These are phyloP conservation scores for Pichiaceae sp. DNA, from an alignment of 1,139 yeast species.

Conservation along the genomic window DNA sequence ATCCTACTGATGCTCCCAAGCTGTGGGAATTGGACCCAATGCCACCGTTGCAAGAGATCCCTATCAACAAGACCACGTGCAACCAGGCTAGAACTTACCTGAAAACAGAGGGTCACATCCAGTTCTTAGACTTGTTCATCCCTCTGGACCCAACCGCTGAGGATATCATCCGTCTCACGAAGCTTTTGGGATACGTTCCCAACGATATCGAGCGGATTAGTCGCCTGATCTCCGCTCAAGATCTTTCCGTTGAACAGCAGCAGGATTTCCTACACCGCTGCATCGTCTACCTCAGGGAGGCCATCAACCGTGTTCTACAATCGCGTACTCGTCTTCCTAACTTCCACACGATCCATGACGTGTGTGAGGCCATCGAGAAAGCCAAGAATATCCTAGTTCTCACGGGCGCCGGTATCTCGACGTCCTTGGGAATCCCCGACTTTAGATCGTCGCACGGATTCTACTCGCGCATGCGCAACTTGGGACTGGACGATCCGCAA, in stretches of 20 bases:
- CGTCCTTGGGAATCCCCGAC: slow-evolving; percentile 90
- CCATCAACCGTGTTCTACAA: slow-evolving; percentile 50
- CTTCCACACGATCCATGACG: slow-evolving; percentile 54
- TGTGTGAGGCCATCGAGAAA: slow-evolving; percentile 40
- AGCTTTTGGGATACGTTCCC: slow-evolving; percentile 46
- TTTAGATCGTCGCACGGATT: slow-evolving; percentile 88
- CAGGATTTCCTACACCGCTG: slow-evolving; percentile 38
- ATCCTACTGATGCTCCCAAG: slow-evolving; percentile 5
- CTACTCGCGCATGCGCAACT: slow-evolving; percentile 58
- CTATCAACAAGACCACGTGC: slow-evolving; percentile 30
- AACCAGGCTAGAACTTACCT: slow-evolving; percentile 48
- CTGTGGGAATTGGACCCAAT: slow-evolving; percentile 9
- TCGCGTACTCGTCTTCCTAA: slow-evolving; percentile 45
- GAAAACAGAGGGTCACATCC: slow-evolving; percentile 51
- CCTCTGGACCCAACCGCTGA: slow-evolving; percentile 51
- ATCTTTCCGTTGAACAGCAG: slow-evolving; percentile 21
- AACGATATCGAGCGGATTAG: slow-evolving; percentile 23
- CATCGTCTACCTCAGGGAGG: slow-evolving; percentile 45
- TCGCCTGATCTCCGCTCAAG: not conserved
- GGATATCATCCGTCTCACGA: slow-evolving; percentile 41
- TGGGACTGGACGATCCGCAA: slow-evolving; percentile 86
- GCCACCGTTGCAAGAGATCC: slow-evolving; percentile 14
- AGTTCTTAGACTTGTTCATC: slow-evolving; percentile 38
- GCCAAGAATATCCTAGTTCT: slow-evolving; percentile 66
- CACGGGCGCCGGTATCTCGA: slow-evolving; percentile 96